Evolutionary conservation across 2,329 filamentous ascomycete genomes (phyloP).

Genomic region (Monilinia laxa): DNA sequence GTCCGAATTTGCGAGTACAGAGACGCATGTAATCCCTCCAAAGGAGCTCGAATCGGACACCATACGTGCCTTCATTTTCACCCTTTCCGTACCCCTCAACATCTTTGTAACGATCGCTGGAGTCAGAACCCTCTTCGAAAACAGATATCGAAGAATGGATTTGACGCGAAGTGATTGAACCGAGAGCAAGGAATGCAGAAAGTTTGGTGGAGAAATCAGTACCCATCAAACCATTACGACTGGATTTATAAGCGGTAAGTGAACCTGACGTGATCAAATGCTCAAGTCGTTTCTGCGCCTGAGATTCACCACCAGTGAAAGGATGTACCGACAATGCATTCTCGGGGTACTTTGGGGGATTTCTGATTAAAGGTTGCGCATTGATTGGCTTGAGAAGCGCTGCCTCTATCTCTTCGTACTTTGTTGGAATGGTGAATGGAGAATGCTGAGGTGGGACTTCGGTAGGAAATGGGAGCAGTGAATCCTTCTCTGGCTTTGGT

Average conservation of each 20-base stretch:
- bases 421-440: slow-evolving; percentile 64
- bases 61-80: slow-evolving; percentile 69
- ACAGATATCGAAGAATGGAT: slow-evolving; percentile 65
- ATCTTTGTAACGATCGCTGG: slow-evolving; percentile 32
- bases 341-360: slow-evolving; percentile 54
- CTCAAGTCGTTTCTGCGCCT: slow-evolving; percentile 57
- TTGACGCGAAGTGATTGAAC: slow-evolving; percentile 70
- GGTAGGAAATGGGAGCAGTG: slow-evolving; percentile 58
- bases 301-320: slow-evolving; percentile 65
- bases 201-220: slow-evolving; percentile 73
- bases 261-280: slow-evolving; percentile 61
- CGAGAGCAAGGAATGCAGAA: slow-evolving; percentile 70
- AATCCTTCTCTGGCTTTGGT: slow-evolving; percentile 50
- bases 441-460: slow-evolving; percentile 56
- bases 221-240: slow-evolving; percentile 69
- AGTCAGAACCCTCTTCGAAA: slow-evolving; percentile 62
- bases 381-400: slow-evolving; percentile 59
- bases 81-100: slow-evolving; percentile 59
- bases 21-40: slow-evolving; percentile 83
- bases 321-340: slow-evolving; percentile 60
- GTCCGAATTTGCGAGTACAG: slow-evolving; percentile 67
- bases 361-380: slow-evolving; percentile 47
- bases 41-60: slow-evolving; percentile 69
- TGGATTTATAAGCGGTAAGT: slow-evolving; percentile 65
- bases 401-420: slow-evolving; percentile 52